phyloP scores from a whole-genome alignment of 1,284 basidiomycete species.

The Takashimella koratensis region DNA sequence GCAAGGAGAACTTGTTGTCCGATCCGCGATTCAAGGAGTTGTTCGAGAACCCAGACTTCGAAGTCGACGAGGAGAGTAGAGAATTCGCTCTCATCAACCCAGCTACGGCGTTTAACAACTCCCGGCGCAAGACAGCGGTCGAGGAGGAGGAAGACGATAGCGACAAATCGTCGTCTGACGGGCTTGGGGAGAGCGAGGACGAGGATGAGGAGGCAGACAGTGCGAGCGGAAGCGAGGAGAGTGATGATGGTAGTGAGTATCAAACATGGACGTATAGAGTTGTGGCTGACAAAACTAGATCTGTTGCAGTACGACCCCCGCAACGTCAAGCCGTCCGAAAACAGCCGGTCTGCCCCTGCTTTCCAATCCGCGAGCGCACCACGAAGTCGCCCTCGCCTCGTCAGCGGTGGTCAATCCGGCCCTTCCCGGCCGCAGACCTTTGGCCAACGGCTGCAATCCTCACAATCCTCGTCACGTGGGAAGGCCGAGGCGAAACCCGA shows the following conservation, averaged over 20 bases:
- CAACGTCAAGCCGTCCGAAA: constrained; percentile 51
- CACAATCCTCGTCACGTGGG: constrained; percentile 11
- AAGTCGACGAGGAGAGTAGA: constrained; percentile 80
- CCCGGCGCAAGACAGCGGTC: constrained; percentile 66
- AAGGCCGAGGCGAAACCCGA: constrained; percentile 24
- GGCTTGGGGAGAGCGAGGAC: constrained; percentile 51
- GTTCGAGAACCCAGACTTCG: constrained; percentile 90
- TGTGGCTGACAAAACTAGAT: constrained; percentile 17
- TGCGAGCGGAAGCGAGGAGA: constrained; percentile 29
- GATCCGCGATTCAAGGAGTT: constrained; percentile 89
- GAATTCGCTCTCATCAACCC: constrained; percentile 93
- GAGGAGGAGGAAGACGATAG: constrained; percentile 87
- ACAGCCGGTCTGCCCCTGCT: constrained; percentile 13
- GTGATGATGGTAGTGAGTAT: constrained; percentile 48
- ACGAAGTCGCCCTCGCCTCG: constrained; percentile 31
- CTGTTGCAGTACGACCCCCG: constrained; percentile 46
- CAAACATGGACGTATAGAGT: constrained; percentile 1
- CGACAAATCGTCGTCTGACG: constrained; percentile 70
- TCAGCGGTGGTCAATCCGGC: constrained; percentile 26
- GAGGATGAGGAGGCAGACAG: constrained; percentile 34
- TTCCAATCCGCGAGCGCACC: constrained; percentile 22
- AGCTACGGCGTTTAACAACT: constrained; percentile 57
- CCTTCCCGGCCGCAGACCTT: constrained; percentile 36
- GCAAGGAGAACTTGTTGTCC: constrained; percentile 60
- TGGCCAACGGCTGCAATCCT: constrained; percentile 44